Conservation (phyloP, 1,284 basidiomycete genomes). For the Puccinia coronata region DNA sequence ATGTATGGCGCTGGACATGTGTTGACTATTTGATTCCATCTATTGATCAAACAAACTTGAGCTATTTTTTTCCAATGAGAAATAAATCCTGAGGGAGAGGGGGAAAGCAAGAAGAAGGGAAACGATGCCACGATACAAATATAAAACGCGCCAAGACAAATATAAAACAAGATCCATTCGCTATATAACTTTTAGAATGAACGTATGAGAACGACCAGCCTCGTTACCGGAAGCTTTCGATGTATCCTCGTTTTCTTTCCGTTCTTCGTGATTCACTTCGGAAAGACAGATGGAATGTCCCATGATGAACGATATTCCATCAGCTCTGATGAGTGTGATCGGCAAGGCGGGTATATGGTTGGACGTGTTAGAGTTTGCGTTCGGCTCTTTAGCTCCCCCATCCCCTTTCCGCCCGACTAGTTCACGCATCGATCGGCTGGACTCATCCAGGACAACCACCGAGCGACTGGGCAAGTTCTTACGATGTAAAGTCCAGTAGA, state of each 20-base stretch:
- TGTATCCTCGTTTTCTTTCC: constrained; percentile 8
- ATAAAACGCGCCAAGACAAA: not conserved
- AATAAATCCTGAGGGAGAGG: not conserved
- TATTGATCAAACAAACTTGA: no score
- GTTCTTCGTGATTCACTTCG: constrained; percentile 31
- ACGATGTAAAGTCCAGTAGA: constrained; percentile 46
- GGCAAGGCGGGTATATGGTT: constrained; percentile 45
- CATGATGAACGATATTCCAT: constrained; percentile 46
- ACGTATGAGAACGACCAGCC: constrained; percentile 5
- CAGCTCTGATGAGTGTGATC: constrained; percentile 42
- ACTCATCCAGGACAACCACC: constrained; percentile 43
- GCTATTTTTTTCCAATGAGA: not conserved
- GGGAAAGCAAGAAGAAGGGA: no score
- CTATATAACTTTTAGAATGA: constrained; percentile 36
- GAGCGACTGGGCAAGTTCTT: constrained; percentile 31
- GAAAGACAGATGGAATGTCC: constrained; percentile 40
- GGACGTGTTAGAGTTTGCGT: not conserved
- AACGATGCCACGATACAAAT: not conserved
- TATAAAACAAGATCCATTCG: not conserved
- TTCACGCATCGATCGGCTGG: constrained; percentile 41
- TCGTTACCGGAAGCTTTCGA: not conserved
- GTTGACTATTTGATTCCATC: not conserved
- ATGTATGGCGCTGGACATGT: no score
- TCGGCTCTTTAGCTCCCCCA: not conserved
- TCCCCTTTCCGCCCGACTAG: constrained; percentile 20